Percentiles rank a stretch among this genome's conserved stretches.
These are phyloP conservation scores for Verbascum thapsus DNA, from an alignment of 257 asterid species.

Conservation along the genomic window DNA sequence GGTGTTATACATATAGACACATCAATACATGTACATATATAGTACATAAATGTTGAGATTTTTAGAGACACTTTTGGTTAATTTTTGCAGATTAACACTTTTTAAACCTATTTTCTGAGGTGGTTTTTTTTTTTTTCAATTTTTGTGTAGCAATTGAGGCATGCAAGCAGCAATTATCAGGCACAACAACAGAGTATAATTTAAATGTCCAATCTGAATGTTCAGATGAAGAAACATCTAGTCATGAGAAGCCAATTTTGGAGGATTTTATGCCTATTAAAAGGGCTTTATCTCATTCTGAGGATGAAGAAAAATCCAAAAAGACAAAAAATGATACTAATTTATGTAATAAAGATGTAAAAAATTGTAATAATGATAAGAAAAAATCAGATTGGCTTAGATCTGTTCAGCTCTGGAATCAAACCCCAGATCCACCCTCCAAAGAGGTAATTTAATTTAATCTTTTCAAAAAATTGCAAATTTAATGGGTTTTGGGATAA, in stretches of 20 bases:
- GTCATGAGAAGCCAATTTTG: constrained; percentile 44
- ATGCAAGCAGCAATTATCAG: constrained; percentile 48
- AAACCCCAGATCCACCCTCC: constrained; percentile 47
- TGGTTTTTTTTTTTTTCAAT: constrained; percentile 15
- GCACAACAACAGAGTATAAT: constrained; percentile 33
- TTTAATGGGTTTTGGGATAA: too few relatives aligned
- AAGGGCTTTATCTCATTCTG: constrained; percentile 33
- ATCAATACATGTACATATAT: too few relatives aligned
- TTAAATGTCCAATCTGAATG: constrained; percentile 38
- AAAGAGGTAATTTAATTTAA: constrained; percentile 43
- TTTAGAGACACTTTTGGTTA: too few relatives aligned
- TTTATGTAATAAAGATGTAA: not conserved
- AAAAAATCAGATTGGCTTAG: constrained; percentile 49
- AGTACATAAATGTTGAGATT: too few relatives aligned
- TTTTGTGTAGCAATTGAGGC: constrained; percentile 48
- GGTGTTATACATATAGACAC: too few relatives aligned
- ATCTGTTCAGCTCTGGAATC: constrained; percentile 53
- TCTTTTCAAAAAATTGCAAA: too few relatives aligned
- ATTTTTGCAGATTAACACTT: too few relatives aligned
- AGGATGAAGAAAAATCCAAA: constrained; percentile 43
- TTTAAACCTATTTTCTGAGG: constrained; percentile 17
- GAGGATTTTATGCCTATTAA: constrained; percentile 45
- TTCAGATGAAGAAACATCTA: constrained; percentile 54
- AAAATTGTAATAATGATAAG: too few relatives aligned
- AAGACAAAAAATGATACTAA: constrained; percentile 15